Evolutionary conservation across 2,329 filamentous ascomycete genomes (phyloP).

Genomic region (Scedosporium boydii): DNA sequence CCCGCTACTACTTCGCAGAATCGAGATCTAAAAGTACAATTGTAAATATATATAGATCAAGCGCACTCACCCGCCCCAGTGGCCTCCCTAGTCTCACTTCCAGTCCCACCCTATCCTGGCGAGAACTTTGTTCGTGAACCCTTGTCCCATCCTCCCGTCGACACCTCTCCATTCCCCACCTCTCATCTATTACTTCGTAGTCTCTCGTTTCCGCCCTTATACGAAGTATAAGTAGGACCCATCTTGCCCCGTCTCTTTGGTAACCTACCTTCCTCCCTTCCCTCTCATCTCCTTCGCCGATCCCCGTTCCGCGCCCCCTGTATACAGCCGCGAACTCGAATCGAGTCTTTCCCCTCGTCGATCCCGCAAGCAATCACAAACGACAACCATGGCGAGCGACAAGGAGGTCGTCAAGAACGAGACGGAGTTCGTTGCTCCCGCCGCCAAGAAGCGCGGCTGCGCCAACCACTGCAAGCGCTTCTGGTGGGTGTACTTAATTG

Average conservation of each 20-base stretch:
- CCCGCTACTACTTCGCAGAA: not conserved
- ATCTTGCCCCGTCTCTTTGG: not conserved
- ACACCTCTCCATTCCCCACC: too few species aligned
- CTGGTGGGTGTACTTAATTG: constrained; percentile 53
- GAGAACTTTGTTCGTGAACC: not conserved
- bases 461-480: constrained; percentile 42
- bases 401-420: constrained; percentile 25
- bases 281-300: not conserved
- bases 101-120: not conserved
- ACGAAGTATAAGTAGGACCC: not conserved
- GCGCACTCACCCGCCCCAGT: not conserved
- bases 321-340: not conserved
- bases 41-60: not conserved
- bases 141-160: not conserved
- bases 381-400: constrained; percentile 24
- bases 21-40: not conserved
- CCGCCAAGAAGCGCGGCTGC: constrained; percentile 27
- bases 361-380: not conserved
- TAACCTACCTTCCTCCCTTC: not conserved
- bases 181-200: not conserved
- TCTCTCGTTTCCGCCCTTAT: not conserved
- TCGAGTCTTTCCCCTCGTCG: not conserved
- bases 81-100: not conserved
- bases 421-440: constrained; percentile 22
- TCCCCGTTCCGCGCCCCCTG: not conserved